These are phyloP conservation scores for Auriscalpium orientale DNA, from an alignment of 768 basidiomycete genomes.

Conservation along the genomic window DNA sequence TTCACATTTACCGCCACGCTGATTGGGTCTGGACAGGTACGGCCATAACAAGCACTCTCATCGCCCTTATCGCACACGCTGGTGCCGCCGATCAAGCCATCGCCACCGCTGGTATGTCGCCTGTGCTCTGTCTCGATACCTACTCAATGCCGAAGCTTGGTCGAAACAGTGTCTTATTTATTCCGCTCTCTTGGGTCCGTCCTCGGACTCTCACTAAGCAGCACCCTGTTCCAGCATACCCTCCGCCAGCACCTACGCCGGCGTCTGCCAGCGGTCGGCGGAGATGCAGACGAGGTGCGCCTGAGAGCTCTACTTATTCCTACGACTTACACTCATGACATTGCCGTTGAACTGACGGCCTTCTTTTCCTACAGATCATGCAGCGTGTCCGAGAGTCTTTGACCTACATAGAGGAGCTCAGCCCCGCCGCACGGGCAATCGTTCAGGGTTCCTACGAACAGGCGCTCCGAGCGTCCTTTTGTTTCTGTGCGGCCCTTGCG, in stretches of 20 bases:
- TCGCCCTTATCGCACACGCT: conserved; percentile 57
- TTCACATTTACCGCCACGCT: not conserved
- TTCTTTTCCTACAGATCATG: conserved; percentile 24
- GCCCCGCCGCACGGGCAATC: conserved; percentile 19
- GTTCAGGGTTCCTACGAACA: conserved; percentile 27
- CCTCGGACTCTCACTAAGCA: conserved; percentile 47
- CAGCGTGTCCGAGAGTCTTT: conserved; percentile 26
- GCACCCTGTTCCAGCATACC: conserved; percentile 45
- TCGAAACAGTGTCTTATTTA: conserved; percentile 46
- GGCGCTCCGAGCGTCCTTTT: conserved; percentile 41
- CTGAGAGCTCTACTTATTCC: not conserved
- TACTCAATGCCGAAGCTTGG: too few species aligned
- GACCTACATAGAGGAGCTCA: conserved; percentile 24
- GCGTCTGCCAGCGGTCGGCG: conserved; percentile 29
- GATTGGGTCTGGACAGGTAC: conserved; percentile 28
- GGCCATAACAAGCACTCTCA: conserved; percentile 48
- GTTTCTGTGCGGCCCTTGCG: conserved; percentile 38
- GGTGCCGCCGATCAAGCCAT: conserved; percentile 56
- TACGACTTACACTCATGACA: not conserved
- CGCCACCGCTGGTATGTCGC: conserved; percentile 46
- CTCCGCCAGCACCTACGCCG: conserved; percentile 36
- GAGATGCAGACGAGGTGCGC: conserved; percentile 43
- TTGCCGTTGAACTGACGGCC: too few species aligned
- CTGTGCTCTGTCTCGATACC: not conserved
- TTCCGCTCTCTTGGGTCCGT: conserved; percentile 59